Conservation (phyloP, 2,329 filamentous ascomycete species). For the Purpureocillium lavendulum region DNA sequence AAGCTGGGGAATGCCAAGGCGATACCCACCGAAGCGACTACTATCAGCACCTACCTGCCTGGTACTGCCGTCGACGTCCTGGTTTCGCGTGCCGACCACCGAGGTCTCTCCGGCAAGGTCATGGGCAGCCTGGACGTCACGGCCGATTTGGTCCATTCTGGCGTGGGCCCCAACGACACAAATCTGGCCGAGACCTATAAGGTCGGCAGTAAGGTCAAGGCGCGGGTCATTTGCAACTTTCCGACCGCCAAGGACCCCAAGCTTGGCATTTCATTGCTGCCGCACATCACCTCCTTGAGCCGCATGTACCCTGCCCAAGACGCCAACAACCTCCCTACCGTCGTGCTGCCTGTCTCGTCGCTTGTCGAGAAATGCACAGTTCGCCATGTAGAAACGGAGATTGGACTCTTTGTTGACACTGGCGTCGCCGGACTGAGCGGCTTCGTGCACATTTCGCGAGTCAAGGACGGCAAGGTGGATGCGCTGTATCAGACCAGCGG, state of each 20-base stretch:
- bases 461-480: constrained; percentile 87
- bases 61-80: constrained; percentile 85
- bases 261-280: constrained; percentile 77
- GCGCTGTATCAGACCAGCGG: constrained; percentile 69
- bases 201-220: constrained; percentile 75
- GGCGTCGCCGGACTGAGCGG: constrained; percentile 58
- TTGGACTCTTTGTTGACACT: constrained; percentile 74
- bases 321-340: constrained; percentile 40
- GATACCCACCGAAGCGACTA: constrained; percentile 67
- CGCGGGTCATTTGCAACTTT: constrained; percentile 81
- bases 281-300: constrained; percentile 66
- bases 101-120: constrained; percentile 80
- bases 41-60: constrained; percentile 82
- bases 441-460: constrained; percentile 89
- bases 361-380: constrained; percentile 72
- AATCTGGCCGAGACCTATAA: constrained; percentile 74
- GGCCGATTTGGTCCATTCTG: constrained; percentile 84
- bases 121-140: constrained; percentile 88
- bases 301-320: constrained; percentile 29
- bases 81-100: constrained; percentile 63
- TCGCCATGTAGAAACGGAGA: constrained; percentile 66
- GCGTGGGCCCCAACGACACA: constrained; percentile 58
- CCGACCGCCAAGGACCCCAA: constrained; percentile 72
- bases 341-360: constrained; percentile 61
- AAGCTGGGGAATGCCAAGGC: constrained; percentile 60